Conservation (phyloP, 2,329 filamentous ascomycete genomes). For the Aspergillus fijiensis region DNA sequence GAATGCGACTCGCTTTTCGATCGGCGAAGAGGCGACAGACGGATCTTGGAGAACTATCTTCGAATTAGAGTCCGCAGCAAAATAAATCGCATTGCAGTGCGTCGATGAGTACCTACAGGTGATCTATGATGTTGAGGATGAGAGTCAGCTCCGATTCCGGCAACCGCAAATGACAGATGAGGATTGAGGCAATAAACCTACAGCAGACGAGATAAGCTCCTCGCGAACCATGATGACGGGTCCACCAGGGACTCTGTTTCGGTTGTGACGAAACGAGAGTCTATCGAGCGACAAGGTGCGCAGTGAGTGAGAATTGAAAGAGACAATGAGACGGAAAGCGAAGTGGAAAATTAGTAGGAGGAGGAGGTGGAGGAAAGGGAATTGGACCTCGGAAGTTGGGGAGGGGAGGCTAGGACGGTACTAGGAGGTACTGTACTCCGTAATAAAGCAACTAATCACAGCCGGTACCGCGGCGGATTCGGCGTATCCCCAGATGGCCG, state of each 20-base stretch:
- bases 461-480: conserved; percentile 21
- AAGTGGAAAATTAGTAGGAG: not conserved
- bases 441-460: conserved; percentile 10
- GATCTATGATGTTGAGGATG: conserved; percentile 39
- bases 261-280: not conserved
- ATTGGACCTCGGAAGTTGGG: conserved; percentile 38
- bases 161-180: conserved; percentile 28
- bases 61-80: conserved; percentile 18
- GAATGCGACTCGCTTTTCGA: conserved; percentile 91
- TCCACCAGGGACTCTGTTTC: conserved; percentile 12
- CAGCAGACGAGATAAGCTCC: conserved; percentile 83
- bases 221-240: conserved; percentile 78
- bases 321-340: not conserved
- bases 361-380: conserved; percentile 12
- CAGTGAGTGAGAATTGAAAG: conserved; percentile 17
- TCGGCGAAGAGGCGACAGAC: conserved; percentile 80
- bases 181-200: conserved; percentile 42
- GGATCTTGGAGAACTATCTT: conserved; percentile 84
- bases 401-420: not conserved
- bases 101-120: conserved; percentile 47
- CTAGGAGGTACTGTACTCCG: conserved; percentile 6
- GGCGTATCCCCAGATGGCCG: conserved; percentile 28
- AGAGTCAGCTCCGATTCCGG: conserved; percentile 27
- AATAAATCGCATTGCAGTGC: conserved; percentile 4
- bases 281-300: not conserved